Percentiles rank a stretch among this genome's conserved stretches.
Evolutionary conservation across 306 rosid species (phyloP).

Genomic region (Cucumis cinereus): DNA sequence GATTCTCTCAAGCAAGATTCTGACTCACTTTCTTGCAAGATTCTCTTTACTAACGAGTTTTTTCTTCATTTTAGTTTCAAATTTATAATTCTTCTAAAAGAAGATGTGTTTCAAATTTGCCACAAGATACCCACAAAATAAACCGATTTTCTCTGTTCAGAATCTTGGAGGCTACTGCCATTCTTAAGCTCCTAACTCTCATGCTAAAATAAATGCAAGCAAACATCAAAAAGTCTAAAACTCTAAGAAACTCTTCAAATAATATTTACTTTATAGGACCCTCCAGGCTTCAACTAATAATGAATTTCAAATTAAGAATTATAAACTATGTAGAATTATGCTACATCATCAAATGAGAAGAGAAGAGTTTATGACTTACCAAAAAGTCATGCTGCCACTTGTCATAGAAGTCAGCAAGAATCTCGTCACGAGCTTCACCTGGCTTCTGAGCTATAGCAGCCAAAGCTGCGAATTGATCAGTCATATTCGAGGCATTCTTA

Average conservation of each 20-base stretch:
- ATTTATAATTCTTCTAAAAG: too few relatives aligned
- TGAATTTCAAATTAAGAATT: neutral
- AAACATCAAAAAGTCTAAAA: neutral
- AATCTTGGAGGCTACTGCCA: too few relatives aligned
- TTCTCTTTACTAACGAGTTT: too few relatives aligned
- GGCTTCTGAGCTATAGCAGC: constrained; percentile 81
- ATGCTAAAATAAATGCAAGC: neutral
- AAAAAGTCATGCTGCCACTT: constrained; percentile 90
- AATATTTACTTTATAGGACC: too few relatives aligned
- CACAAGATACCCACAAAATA: too few relatives aligned
- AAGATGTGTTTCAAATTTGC: too few relatives aligned
- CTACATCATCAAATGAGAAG: neutral
- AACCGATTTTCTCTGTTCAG: too few relatives aligned
- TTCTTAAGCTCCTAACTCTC: too few relatives aligned
- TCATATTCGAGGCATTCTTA: constrained; percentile 82
- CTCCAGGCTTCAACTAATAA: neutral
- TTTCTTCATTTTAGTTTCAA: too few relatives aligned
- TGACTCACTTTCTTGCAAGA: too few relatives aligned
- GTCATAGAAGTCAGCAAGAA: constrained; percentile 70
- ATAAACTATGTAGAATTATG: neutral
- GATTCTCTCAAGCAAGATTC: too few relatives aligned
- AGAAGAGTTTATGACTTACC: constrained; percentile 22
- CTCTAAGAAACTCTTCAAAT: neutral
- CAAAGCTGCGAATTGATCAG: constrained; percentile 93
- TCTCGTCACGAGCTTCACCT: constrained; percentile 71